Percentiles rank a stretch among this genome's conserved stretches.
Conservation (phyloP, 2,329 filamentous ascomycete species). For the Cordyceps javanica region DNA sequence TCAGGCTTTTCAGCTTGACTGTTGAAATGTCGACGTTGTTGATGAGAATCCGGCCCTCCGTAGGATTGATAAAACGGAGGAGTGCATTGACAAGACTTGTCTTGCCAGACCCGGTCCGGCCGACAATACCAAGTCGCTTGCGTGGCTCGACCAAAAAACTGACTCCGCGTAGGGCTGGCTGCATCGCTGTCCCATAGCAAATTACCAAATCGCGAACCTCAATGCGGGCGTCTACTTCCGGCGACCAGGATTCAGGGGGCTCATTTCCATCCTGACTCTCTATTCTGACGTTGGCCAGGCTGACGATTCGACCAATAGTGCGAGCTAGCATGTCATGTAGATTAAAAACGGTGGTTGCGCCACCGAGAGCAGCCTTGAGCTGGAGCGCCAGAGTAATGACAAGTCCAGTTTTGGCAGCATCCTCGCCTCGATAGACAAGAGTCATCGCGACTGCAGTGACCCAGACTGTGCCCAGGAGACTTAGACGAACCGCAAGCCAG, state of each 20-base stretch:
- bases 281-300: neutral
- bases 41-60: constrained; percentile 3
- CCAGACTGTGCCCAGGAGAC: constrained; percentile 4
- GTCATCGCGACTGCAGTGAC: constrained; percentile 4
- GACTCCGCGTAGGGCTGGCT: neutral
- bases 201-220: constrained; percentile 1
- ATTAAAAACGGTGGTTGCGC: neutral
- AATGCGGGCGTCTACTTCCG: neutral
- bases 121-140: constrained; percentile 11
- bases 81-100: constrained; percentile 10
- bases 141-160: neutral
- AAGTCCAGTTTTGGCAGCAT: constrained; percentile 8
- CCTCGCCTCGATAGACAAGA: neutral
- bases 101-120: constrained; percentile 14
- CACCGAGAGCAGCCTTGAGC: neutral
- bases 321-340: neutral
- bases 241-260: neutral
- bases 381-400: constrained; percentile 10
- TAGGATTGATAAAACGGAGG: neutral
- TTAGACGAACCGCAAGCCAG: constrained; percentile 8
- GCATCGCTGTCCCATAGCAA: neutral
- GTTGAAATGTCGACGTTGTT: neutral
- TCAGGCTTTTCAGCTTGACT: neutral
- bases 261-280: constrained; percentile 7
- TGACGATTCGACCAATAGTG: constrained; percentile 2